Base-by-base conservation (phyloP, 352 stramenopile genomes). In the Globisporangium paroecandrum region DNA sequence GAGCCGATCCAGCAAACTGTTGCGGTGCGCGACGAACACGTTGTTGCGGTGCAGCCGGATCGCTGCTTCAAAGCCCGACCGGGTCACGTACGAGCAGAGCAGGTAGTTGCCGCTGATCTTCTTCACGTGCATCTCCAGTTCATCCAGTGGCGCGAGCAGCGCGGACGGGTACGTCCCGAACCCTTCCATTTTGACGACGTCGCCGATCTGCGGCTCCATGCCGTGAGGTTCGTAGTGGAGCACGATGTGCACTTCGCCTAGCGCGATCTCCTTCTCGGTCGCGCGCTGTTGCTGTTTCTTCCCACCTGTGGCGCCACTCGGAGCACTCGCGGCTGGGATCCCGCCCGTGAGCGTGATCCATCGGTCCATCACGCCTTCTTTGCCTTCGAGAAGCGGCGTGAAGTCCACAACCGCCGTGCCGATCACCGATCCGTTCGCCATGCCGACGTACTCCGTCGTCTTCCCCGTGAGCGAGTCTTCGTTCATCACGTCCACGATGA, bases 401-500 rank as follows among this genome's bases (percentile, higher is more conserved):
- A 92, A 81, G 66, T 94, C 85, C 47, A 94, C 72, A 1, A 69
- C 64, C 0, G 85, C 85, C 13, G 83, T 90, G 55, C 85, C 85
- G 29, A 94, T 90, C 46, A 94, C 78, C 24, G 85, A 94, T 15
- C 85, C 85, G 55, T 81, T 92, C 38, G 71, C 70, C 75, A 94
- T 92, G 15, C 85, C 85, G 41, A 94, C 83, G n/a, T 77, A 81
- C 65, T 94, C 83, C 27, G 85, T 92, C 22, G 85, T 85, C 64
- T 85, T 89, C 43, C 85, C 85, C 18, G 84, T 89, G 55, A 90
- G 66, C 66, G 83, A 90, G 67, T 94, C 83, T 38, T 94, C 85
- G 70, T 91, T 94, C 85, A 94, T 94, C 22, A 79, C 83, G 69
- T 94, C 85, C 22, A 94, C 71, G 22, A 80, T 87, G 32, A 94